Percentiles rank a stretch among this genome's conserved stretches.
phyloP scores from a whole-genome alignment of 805 yeast genomes.

The Candida pseudoglaebosa region DNA sequence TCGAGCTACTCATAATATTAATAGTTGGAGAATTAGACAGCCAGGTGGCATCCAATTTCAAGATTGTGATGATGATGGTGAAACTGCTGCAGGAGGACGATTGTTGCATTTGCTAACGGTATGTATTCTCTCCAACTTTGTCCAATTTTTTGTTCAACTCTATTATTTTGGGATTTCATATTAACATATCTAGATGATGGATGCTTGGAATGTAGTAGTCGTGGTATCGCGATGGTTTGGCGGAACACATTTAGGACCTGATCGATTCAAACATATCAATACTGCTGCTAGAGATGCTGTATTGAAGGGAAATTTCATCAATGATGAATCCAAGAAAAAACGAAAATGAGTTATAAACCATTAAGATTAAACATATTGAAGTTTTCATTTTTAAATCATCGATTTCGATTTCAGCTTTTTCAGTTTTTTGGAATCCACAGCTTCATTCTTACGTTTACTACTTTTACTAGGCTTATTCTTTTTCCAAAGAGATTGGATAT shows the following conservation, averaged over 20 bases:
- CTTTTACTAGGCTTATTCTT: slow-evolving; percentile 1
- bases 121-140: no score
- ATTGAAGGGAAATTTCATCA: slow-evolving; percentile 52
- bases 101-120: slow-evolving; percentile 71
- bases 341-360: slow-evolving; percentile 9
- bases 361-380: no score
- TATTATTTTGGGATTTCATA: no score
- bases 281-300: slow-evolving; percentile 84
- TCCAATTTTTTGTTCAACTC: no score
- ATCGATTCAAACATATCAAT: slow-evolving; percentile 89
- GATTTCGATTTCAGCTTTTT: slow-evolving; percentile 8
- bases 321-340: slow-evolving; percentile 25
- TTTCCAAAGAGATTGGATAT: slow-evolving; percentile 3
- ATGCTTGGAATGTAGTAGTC: slow-evolving; percentile 79
- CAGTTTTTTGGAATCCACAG: slow-evolving; percentile 9
- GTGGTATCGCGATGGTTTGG: slow-evolving; percentile 92
- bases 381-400: slow-evolving; percentile 1
- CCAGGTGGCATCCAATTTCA: slow-evolving; percentile 56
- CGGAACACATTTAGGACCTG: slow-evolving; percentile 89
- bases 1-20: slow-evolving; percentile 75
- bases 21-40: slow-evolving; percentile 76
- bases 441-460: slow-evolving; percentile 8
- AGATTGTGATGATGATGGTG: slow-evolving; percentile 97
- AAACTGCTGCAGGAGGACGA: slow-evolving; percentile 91
- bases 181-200: slow-evolving; percentile 51